Percentiles rank a stretch among this genome's conserved stretches.
These are phyloP conservation scores for Trichoderma parareesei DNA, from an alignment of 495 filamentous ascomycete genomes.

Conservation along the genomic window DNA sequence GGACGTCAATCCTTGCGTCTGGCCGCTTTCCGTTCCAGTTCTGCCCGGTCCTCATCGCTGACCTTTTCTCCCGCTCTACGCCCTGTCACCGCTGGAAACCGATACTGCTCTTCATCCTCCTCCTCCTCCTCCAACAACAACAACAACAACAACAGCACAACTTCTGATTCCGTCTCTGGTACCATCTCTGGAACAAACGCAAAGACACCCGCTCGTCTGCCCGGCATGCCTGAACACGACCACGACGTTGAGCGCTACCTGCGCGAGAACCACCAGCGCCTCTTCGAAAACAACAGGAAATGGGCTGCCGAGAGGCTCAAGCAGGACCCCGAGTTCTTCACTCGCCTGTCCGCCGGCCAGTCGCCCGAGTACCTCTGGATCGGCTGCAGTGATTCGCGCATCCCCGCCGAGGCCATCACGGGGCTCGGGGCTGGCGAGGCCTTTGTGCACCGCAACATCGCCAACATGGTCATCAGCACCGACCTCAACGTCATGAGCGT, in stretches of 20 bases:
- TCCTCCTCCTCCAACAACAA: neutral
- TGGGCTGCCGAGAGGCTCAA: slow-evolving; percentile 45
- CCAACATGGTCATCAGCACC: slow-evolving; percentile 51
- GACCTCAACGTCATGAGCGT: slow-evolving; percentile 55
- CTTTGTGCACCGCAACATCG: slow-evolving; percentile 85
- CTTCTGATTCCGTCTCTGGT: neutral
- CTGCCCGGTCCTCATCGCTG: neutral
- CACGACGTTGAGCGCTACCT: slow-evolving; percentile 37
- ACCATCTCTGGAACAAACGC: neutral
- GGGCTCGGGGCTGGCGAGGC: slow-evolving; percentile 63
- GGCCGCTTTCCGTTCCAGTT: neutral
- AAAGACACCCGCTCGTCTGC: neutral
- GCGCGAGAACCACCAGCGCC: slow-evolving; percentile 39
- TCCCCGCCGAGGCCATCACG: slow-evolving; percentile 52
- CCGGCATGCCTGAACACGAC: slow-evolving; percentile 23
- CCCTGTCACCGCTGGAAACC: neutral
- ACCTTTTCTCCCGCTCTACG: neutral
- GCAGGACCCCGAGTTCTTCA: slow-evolving; percentile 49
- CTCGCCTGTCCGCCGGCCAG: slow-evolving; percentile 44
- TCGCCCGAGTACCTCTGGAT: slow-evolving; percentile 56
- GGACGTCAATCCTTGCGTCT: neutral
- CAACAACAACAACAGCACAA: no score
- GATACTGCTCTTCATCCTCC: neutral
- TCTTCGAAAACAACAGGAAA: slow-evolving; percentile 46
- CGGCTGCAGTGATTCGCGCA: slow-evolving; percentile 55